These are phyloP conservation scores for Lactarius akahatsu DNA, from an alignment of 768 basidiomycete species.

Conservation along the genomic window DNA sequence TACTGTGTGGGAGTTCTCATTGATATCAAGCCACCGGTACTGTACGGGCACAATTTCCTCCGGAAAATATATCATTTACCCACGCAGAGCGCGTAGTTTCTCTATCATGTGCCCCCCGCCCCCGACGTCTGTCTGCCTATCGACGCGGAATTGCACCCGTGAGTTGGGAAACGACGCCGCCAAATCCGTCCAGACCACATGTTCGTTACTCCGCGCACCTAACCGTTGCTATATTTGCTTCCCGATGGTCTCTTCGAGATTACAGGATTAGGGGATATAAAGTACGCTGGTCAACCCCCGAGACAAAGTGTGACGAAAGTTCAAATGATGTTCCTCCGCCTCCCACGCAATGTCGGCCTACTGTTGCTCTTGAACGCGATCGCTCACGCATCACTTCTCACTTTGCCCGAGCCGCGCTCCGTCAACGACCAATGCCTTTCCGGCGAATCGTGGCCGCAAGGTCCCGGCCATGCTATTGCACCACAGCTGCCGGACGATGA, in stretches of 20 bases:
- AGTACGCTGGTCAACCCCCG: not conserved
- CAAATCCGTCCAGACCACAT: not conserved
- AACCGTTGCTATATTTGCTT: not conserved
- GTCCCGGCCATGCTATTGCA: conserved; percentile 44
- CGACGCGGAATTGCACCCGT: not conserved
- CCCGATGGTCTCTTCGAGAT: not conserved
- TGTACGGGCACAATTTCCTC: not conserved
- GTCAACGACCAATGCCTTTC: conserved; percentile 30
- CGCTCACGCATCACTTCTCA: not conserved
- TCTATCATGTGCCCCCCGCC: not conserved
- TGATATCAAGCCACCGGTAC: not conserved
- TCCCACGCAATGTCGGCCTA: not conserved
- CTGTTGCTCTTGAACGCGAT: not conserved
- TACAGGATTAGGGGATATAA: not conserved
- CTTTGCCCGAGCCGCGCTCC: conserved; percentile 10
- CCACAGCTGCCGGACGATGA: conserved; percentile 47
- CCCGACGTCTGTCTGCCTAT: not conserved
- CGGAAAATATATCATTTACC: not conserved
- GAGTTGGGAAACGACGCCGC: conserved; percentile 2
- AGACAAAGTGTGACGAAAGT: not conserved
- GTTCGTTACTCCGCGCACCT: not conserved
- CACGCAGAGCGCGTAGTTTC: not conserved
- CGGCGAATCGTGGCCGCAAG: conserved; percentile 47
- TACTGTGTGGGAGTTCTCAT: not conserved
- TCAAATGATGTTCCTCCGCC: not conserved